These are phyloP conservation scores for Acanthamoeba lenticulata DNA, from an alignment of 208 protist genomes.

Conservation along the genomic window DNA sequence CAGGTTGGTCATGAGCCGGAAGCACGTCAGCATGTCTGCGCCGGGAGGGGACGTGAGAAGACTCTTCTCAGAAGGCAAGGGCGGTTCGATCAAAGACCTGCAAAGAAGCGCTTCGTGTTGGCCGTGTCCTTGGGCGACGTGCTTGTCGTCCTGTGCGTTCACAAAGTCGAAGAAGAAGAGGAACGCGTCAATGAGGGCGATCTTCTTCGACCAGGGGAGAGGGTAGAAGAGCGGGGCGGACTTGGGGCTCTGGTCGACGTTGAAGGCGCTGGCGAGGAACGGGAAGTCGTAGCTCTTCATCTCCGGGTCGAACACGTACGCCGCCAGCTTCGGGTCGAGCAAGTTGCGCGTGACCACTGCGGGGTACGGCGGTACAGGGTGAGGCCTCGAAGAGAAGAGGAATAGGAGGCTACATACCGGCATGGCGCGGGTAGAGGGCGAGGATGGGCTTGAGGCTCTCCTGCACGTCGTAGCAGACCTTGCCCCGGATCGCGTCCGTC, in stretches of 20 bases:
- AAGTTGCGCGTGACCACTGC: background rate
- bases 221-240: background rate
- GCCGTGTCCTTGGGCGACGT: background rate
- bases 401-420: background rate
- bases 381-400: background rate
- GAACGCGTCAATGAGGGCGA: background rate
- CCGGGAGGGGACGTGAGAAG: too few species aligned
- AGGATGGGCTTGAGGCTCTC: slow-evolving; percentile 44
- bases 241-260: slow-evolving; percentile 24
- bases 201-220: background rate
- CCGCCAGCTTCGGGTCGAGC: slow-evolving; percentile 23
- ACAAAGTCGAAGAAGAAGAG: too few species aligned
- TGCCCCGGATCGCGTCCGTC: background rate
- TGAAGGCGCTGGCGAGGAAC: background rate
- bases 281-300: slow-evolving; percentile 57
- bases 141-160: background rate
- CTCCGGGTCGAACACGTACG: slow-evolving; percentile 61
- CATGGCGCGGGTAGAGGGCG: background rate
- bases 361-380: background rate
- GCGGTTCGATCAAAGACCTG: background rate
- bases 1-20: slow-evolving; percentile 50
- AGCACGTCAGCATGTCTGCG: slow-evolving; percentile 48
- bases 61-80: too few species aligned
- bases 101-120: slow-evolving; percentile 44
- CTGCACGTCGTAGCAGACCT: slow-evolving; percentile 44